These are phyloP conservation scores for Fragilariopsis cylindrus DNA, from an alignment of 108 stramenopile genomes.

Conservation along the genomic window DNA sequence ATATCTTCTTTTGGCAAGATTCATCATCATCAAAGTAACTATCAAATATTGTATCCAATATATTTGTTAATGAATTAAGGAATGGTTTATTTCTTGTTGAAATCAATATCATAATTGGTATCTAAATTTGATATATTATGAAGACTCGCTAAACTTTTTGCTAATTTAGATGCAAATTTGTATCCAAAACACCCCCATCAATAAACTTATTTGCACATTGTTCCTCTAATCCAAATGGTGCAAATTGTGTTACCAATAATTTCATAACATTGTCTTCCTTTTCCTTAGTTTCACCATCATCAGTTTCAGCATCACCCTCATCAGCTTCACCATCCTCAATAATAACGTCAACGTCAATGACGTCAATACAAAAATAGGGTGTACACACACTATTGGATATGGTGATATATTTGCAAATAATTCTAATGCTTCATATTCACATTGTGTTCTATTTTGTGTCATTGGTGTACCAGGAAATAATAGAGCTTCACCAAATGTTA, in stretches of 20 bases:
- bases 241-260: constrained; percentile 46
- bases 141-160: constrained; percentile 35
- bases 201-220: constrained; percentile 47
- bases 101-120: constrained; percentile 38
- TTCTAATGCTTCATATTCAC: constrained; percentile 16
- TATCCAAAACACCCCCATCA: constrained; percentile 47
- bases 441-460: constrained; percentile 3
- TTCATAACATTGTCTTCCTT: constrained; percentile 34
- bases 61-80: background rate
- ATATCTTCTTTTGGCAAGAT: background rate
- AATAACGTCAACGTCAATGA: background rate
- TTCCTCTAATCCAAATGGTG: constrained; percentile 32
- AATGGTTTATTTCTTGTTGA: constrained; percentile 36
- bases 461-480: background rate
- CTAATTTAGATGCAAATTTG: constrained; percentile 35
- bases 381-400: background rate
- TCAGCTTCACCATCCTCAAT: no score
- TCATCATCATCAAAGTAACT: constrained; percentile 12
- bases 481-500: constrained; percentile 12
- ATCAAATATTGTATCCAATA: background rate
- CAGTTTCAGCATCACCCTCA: background rate
- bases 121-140: constrained; percentile 26
- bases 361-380: constrained; percentile 30
- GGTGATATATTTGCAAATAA: constrained; percentile 6
- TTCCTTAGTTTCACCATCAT: background rate